phyloP scores from a whole-genome alignment of 805 yeast genomes.

The Cyberlindnera bimundalis region DNA sequence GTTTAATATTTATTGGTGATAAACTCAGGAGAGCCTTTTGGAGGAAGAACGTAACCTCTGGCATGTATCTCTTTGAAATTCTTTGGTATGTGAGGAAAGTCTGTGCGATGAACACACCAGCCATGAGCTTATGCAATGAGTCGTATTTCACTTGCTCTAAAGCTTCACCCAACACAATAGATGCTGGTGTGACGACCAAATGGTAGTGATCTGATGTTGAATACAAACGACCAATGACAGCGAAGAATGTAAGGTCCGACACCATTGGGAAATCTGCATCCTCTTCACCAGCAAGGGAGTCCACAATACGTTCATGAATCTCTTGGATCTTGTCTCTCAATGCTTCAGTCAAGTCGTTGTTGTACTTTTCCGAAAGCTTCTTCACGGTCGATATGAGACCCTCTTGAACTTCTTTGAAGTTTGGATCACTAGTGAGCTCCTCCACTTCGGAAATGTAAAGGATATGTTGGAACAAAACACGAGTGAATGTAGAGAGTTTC shows the following conservation, averaged over 20 bases:
- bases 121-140: constrained; percentile 42
- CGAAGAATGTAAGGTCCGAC: constrained; percentile 64
- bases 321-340: constrained; percentile 54
- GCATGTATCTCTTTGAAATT: constrained; percentile 73
- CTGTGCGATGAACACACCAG: constrained; percentile 66
- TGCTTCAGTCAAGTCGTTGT: constrained; percentile 56
- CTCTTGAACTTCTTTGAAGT: constrained; percentile 37
- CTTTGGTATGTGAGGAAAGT: constrained; percentile 70
- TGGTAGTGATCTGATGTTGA: constrained; percentile 97
- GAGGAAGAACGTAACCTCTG: constrained; percentile 66
- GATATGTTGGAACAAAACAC: constrained; percentile 60
- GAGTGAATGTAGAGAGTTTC: constrained; percentile 59
- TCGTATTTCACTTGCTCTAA: constrained; percentile 49
- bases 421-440: constrained; percentile 32
- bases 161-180: constrained; percentile 67
- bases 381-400: constrained; percentile 46
- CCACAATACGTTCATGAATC: constrained; percentile 50
- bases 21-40: constrained; percentile 48
- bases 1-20: constrained; percentile 33
- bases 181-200: constrained; percentile 81
- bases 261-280: constrained; percentile 35
- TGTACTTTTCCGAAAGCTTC: constrained; percentile 61
- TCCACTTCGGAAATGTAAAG: constrained; percentile 44
- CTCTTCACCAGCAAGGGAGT: constrained; percentile 26
- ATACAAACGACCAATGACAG: constrained; percentile 70